These are phyloP conservation scores for Cladobotryum mycophilum DNA, from an alignment of 2,329 filamentous ascomycete genomes.

Conservation along the genomic window DNA sequence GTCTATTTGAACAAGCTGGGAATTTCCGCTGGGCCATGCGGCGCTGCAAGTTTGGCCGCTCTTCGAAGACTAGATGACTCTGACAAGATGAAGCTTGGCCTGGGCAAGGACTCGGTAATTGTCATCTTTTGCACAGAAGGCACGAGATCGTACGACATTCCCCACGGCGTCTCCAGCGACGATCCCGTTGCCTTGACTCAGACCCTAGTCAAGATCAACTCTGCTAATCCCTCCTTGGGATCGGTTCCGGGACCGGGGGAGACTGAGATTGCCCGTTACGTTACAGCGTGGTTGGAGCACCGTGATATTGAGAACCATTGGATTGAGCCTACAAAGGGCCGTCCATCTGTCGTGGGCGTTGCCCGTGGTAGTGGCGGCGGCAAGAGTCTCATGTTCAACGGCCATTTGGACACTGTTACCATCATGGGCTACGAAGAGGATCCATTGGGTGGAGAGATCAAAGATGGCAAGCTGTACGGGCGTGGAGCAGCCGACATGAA, in stretches of 20 bases:
- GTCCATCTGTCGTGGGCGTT: slow-evolving; percentile 46
- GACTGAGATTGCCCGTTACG: slow-evolving; percentile 38
- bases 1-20: slow-evolving; percentile 42
- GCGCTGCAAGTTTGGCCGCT: slow-evolving; percentile 51
- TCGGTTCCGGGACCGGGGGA: slow-evolving; percentile 39
- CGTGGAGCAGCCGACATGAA: slow-evolving; percentile 48
- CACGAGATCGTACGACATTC: slow-evolving; percentile 43
- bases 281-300: slow-evolving; percentile 45
- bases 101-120: slow-evolving; percentile 47
- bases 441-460: slow-evolving; percentile 36
- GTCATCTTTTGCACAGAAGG: slow-evolving; percentile 61
- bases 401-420: slow-evolving; percentile 48
- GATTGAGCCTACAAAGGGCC: slow-evolving; percentile 38
- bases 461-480: slow-evolving; percentile 36
- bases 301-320: slow-evolving; percentile 45
- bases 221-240: slow-evolving; percentile 39
- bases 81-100: slow-evolving; percentile 27
- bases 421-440: slow-evolving; percentile 40
- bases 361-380: slow-evolving; percentile 40
- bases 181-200: slow-evolving; percentile 38
- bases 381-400: slow-evolving; percentile 46
- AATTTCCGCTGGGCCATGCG: slow-evolving; percentile 56
- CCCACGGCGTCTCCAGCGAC: slow-evolving; percentile 34
- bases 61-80: slow-evolving; percentile 41
- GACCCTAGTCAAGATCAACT: slow-evolving; percentile 42